Base-by-base conservation (phyloP, 2,329 filamentous ascomycete species). In the Aspergillus sp. region DNA sequence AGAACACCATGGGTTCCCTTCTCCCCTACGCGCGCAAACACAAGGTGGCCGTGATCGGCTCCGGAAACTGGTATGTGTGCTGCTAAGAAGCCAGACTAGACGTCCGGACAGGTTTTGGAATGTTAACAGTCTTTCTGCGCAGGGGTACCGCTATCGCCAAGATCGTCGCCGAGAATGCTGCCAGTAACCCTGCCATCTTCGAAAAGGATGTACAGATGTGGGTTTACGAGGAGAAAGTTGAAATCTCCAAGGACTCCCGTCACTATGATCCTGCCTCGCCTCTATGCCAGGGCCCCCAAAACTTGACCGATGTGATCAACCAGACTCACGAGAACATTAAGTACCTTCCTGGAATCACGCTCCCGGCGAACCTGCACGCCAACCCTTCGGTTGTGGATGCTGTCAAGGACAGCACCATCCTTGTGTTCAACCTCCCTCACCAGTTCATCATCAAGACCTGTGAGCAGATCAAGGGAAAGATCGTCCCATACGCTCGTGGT, bases 101-200 rank as follows among this genome's bases (percentile, higher is more conserved):
- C n/a, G 4, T 30, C 52, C 83, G 88, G 26, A 88, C 89, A 67
- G 82, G 84, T 86, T 87, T 44, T 96, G 80, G 96, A 19, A n/a
- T 24, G 33, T 14, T 38, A 26, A 24, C 19, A 4, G 26, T 14
- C 14, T 16, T 11, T 16, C 71, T 75, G 80, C 5, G 50, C 55
- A 94, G 89, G 92, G 94, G 94, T 64, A 96, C 91, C 55, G 95
- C 94, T 54, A 96, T 99, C 74, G 86, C 92, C 70, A 99, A 99
- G 77, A 95, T 99, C 57, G 83, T 96, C 48, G 92, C 92, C 62
- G 93, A 99, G 74, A 99, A 95, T 76, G 88, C 90, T 35, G 84
- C 82, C 56, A 85, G 82, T 59, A 80, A 96, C 74, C 81, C 85
- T 9, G 82, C 90, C 26, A 69, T 96, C 42, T 99, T 97, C 69